A percentile compares a stretch with the other conserved stretches of the same genome.
Conservation (phyloP, 2,329 filamentous ascomycete species). For the Dichotomopilus funicola region DNA sequence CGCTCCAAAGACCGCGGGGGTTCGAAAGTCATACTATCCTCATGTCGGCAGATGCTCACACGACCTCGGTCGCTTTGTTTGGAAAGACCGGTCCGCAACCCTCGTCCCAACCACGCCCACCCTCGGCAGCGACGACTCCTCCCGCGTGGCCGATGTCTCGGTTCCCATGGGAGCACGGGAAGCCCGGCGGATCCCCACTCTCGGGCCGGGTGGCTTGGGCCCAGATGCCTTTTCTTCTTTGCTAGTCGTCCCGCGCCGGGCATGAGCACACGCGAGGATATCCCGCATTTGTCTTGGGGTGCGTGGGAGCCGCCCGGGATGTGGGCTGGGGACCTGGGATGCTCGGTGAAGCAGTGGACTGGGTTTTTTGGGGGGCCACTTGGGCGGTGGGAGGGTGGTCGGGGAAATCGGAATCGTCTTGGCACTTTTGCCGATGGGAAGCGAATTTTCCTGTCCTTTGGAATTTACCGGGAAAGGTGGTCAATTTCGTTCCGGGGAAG, state of each 20-base stretch:
- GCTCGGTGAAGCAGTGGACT: background rate
- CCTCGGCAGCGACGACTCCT: background rate
- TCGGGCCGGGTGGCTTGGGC: constrained; percentile 4
- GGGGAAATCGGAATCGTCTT: background rate
- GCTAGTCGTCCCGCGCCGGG: background rate
- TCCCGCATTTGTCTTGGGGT: constrained; percentile 5
- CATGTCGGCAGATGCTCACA: background rate
- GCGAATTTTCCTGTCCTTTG: too few relatives aligned
- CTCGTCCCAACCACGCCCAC: background rate
- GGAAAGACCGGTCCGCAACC: background rate
- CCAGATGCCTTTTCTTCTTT: too few relatives aligned
- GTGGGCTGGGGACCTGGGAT: background rate
- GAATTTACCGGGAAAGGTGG: too few relatives aligned
- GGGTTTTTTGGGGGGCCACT: background rate
- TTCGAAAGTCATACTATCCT: too few relatives aligned
- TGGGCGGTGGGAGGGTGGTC: background rate
- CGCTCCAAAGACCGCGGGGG: too few relatives aligned
- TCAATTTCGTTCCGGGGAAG: too few relatives aligned
- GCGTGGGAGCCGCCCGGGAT: background rate
- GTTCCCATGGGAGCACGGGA: background rate
- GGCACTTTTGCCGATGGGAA: too few relatives aligned
- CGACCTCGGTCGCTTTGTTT: constrained; percentile 3
- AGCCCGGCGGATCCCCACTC: background rate
- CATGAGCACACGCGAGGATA: constrained; percentile 6
- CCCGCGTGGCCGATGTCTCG: background rate